Conservation (phyloP, 305 asterid genomes). For the Coffea humblotiana region DNA sequence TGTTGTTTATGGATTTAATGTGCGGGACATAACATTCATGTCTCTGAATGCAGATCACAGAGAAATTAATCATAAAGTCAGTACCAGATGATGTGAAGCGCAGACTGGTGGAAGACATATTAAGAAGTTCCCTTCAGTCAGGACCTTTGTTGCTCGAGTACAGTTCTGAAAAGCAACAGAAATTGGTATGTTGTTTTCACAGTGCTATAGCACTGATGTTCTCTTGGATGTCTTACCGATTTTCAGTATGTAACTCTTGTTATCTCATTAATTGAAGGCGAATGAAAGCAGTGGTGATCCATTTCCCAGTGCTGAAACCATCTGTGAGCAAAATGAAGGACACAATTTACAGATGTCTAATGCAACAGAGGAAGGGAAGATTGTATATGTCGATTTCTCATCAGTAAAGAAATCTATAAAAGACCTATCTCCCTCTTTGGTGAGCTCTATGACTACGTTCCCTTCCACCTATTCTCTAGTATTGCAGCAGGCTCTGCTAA, state of each 20-base stretch:
- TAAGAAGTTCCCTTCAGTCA: constrained; percentile 30
- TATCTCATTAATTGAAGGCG: constrained; percentile 29
- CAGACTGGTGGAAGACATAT: constrained; percentile 56
- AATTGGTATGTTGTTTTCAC: constrained; percentile 24
- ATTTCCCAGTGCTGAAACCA: constrained; percentile 12
- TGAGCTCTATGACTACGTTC: constrained; percentile 10
- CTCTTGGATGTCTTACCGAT: not conserved
- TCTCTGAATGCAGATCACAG: constrained; percentile 44
- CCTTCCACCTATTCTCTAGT: constrained; percentile 10
- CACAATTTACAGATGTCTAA: not conserved
- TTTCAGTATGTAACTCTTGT: not conserved
- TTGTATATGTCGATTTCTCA: constrained; percentile 13
- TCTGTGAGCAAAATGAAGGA: not conserved
- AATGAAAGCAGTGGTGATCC: constrained; percentile 18
- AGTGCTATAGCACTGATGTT: not conserved
- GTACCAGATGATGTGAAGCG: constrained; percentile 59
- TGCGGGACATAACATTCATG: not conserved
- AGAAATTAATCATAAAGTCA: constrained; percentile 31
- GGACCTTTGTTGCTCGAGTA: constrained; percentile 60
- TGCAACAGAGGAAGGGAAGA: constrained; percentile 20
- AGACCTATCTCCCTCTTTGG: constrained; percentile 14
- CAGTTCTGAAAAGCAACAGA: constrained; percentile 32
- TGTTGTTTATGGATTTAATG: not conserved
- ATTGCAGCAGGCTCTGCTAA: not conserved
- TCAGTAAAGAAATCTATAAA: constrained; percentile 9